These are phyloP conservation scores for Carnegiea gigantea DNA, from an alignment of 179 eudicot species.

Conservation along the genomic window DNA sequence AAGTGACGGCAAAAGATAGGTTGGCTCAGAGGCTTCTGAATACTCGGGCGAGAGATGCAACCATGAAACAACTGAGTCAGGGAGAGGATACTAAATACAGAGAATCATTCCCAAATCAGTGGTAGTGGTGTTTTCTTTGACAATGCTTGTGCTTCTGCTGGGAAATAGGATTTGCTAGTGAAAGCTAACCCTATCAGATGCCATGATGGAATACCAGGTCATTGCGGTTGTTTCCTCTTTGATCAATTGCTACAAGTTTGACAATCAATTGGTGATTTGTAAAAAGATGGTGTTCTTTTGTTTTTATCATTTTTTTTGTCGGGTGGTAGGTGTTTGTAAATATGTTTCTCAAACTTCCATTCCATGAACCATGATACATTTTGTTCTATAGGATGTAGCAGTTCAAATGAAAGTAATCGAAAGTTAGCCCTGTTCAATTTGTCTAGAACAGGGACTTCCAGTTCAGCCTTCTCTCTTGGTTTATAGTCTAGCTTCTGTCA, in stretches of 20 bases:
- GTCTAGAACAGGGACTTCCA: too few species aligned
- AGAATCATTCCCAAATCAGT: slow-evolving; percentile 79
- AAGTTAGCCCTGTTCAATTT: neutral
- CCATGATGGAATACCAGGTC: neutral
- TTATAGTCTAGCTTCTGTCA: too few species aligned
- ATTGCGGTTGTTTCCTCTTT: neutral
- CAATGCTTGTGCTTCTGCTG: neutral
- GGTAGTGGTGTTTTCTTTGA: slow-evolving; percentile 31
- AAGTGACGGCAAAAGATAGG: slow-evolving; percentile 78
- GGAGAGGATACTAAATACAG: slow-evolving; percentile 63
- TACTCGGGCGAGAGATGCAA: slow-evolving; percentile 54
- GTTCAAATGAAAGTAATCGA: neutral
- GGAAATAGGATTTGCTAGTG: neutral
- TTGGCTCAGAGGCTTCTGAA: slow-evolving; percentile 64
- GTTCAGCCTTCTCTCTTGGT: too few species aligned
- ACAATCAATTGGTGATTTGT: neutral
- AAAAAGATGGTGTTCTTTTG: neutral
- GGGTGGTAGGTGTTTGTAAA: slow-evolving; percentile 10
- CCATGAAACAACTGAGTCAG: slow-evolving; percentile 49
- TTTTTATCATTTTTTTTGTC: neutral
- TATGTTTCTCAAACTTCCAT: neutral
- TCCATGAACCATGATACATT: neutral
- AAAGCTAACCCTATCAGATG: neutral
- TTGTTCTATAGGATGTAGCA: neutral
- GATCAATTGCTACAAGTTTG: neutral